These are phyloP conservation scores for Penicillium frequentans DNA, from an alignment of 2,329 filamentous ascomycete species.

Conservation along the genomic window DNA sequence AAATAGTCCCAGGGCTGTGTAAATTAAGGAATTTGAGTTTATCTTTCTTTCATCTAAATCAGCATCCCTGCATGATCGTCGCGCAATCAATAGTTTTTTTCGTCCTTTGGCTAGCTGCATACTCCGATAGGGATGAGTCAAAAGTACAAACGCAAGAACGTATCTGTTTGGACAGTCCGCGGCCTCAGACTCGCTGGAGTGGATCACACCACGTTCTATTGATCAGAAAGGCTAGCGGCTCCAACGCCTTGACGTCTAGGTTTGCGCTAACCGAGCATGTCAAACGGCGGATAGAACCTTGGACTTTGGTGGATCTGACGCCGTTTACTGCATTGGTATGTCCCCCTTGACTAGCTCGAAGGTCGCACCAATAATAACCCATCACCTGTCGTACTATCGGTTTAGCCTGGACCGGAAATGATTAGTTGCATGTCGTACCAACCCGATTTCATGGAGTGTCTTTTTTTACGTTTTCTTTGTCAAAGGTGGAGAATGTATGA, in stretches of 20 bases:
- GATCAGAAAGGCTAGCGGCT: conserved; percentile 5
- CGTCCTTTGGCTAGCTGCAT: neutral
- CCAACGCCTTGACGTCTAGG: neutral
- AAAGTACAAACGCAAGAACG: neutral
- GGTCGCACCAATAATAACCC: neutral
- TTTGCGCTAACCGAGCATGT: neutral
- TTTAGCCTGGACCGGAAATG: neutral
- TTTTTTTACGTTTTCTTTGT: neutral
- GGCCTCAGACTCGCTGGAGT: neutral
- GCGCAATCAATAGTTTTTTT: neutral
- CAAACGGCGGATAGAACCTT: conserved; percentile 15
- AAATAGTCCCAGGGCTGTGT: too few relatives aligned
- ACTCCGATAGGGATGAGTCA: neutral
- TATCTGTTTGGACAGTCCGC: too few relatives aligned
- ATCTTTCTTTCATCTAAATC: neutral
- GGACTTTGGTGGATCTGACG: neutral
- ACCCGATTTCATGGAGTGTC: neutral
- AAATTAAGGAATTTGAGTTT: neutral
- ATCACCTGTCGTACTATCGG: neutral
- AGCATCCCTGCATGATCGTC: neutral
- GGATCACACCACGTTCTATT: neutral
- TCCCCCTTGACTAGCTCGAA: neutral
- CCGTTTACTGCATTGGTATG: neutral
- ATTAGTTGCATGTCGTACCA: conserved; percentile 1
- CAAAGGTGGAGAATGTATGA: neutral